phyloP scores from a whole-genome alignment of 257 asterid genomes.

The Gentiana macrophylla region DNA sequence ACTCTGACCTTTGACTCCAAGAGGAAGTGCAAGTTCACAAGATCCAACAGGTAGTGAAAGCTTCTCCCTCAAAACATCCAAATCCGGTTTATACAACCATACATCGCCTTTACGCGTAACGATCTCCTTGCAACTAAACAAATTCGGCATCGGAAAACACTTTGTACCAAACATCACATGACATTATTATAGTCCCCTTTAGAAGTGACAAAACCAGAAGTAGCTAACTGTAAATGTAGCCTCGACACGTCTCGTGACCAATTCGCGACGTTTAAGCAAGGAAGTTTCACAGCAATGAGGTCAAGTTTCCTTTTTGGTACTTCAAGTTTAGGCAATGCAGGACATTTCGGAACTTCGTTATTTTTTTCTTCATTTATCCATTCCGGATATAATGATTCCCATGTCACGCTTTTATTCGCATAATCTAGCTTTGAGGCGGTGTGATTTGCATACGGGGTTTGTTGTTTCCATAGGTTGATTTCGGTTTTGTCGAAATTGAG shows the following conservation, averaged over 20 bases:
- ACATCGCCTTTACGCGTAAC: slow-evolving; percentile 33
- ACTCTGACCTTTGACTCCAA: slow-evolving; percentile 44
- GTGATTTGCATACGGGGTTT: slow-evolving; percentile 37
- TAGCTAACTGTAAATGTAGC: slow-evolving; percentile 35
- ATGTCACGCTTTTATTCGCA: slow-evolving; percentile 45
- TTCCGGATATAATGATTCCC: slow-evolving; percentile 74
- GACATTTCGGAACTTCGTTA: slow-evolving; percentile 58
- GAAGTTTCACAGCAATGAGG: slow-evolving; percentile 69
- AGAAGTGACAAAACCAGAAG: slow-evolving; percentile 53
- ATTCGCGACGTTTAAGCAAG: slow-evolving; percentile 60
- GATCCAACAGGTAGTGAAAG: slow-evolving; percentile 75
- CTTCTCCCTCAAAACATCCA: slow-evolving; percentile 30
- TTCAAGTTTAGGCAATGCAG: slow-evolving; percentile 45
- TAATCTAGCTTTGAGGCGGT: slow-evolving; percentile 33
- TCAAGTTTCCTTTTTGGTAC: slow-evolving; percentile 49
- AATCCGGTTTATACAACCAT: slow-evolving; percentile 44
- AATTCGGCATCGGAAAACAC: slow-evolving; percentile 61
- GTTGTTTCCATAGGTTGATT: slow-evolving; percentile 29
- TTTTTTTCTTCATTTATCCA: slow-evolving; percentile 95
- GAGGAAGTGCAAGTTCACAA: slow-evolving; percentile 8
- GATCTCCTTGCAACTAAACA: slow-evolving; percentile 54
- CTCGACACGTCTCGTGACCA: slow-evolving; percentile 53
- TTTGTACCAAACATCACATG: slow-evolving; percentile 46
- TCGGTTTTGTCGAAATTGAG: slow-evolving; percentile 37
- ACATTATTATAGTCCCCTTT: slow-evolving; percentile 42